These are phyloP conservation scores for Fusarium sp. DNA, from an alignment of 2,329 filamentous ascomycete genomes.

Conservation along the genomic window DNA sequence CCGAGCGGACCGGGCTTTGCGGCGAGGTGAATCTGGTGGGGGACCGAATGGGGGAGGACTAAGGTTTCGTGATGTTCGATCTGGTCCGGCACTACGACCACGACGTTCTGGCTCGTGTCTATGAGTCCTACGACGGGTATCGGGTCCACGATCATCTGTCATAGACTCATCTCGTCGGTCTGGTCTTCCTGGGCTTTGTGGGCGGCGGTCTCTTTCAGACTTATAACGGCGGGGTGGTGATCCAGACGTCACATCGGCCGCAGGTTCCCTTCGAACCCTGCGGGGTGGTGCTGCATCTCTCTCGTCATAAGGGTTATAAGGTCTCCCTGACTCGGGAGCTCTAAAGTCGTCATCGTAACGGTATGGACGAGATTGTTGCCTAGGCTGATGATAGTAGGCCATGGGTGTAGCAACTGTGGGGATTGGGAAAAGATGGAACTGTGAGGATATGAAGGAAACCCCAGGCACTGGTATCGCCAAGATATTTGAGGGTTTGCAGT, in stretches of 20 bases:
- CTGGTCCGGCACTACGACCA: constrained; percentile 39
- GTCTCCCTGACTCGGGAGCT: constrained; percentile 31
- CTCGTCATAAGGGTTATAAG: constrained; percentile 38
- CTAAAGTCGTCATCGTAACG: constrained; percentile 44
- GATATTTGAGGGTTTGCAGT: neutral
- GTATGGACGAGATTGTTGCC: constrained; percentile 40
- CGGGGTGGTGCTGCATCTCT: constrained; percentile 21
- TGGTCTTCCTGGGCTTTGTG: constrained; percentile 29
- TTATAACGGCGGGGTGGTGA: constrained; percentile 41
- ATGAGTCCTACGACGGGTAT: constrained; percentile 11
- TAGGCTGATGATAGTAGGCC: constrained; percentile 41
- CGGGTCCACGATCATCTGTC: constrained; percentile 15
- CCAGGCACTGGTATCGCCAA: neutral
- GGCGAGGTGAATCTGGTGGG: constrained; percentile 35
- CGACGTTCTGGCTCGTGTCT: constrained; percentile 35
- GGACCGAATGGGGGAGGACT: constrained; percentile 34
- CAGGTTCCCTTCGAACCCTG: constrained; percentile 18
- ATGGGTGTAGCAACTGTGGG: constrained; percentile 28
- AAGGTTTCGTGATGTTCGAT: constrained; percentile 24
- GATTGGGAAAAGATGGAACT: neutral
- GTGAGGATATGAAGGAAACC: neutral
- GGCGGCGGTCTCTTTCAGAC: constrained; percentile 38
- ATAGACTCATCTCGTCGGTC: constrained; percentile 32
- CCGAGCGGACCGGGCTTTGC: constrained; percentile 32
- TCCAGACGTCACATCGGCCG: constrained; percentile 13